phyloP scores from a whole-genome alignment of 768 basidiomycete genomes.

The Hygrocybe punicea region DNA sequence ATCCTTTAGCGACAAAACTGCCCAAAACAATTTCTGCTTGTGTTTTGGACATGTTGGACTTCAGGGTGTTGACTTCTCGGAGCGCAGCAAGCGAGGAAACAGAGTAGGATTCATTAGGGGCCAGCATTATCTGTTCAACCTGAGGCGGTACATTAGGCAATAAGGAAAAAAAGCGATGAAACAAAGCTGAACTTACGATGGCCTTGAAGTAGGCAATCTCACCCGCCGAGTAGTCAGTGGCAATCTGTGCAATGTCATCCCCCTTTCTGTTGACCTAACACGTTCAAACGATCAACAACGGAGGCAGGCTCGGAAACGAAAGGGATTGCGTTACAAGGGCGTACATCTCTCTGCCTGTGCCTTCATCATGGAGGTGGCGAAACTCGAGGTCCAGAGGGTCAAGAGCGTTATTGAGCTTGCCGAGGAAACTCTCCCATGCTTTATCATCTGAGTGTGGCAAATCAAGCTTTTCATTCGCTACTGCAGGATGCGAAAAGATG shows the following conservation, averaged over 20 bases:
- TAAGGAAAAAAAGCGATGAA: background rate
- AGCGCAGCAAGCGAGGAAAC: slow-evolving; percentile 75
- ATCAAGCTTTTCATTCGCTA: slow-evolving; percentile 49
- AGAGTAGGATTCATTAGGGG: slow-evolving; percentile 69
- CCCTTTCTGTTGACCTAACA: slow-evolving; percentile 73
- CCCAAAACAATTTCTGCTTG: slow-evolving; percentile 69
- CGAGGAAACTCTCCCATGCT: slow-evolving; percentile 61
- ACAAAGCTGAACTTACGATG: slow-evolving; percentile 49
- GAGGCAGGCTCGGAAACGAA: background rate
- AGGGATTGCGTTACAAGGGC: slow-evolving; percentile 52
- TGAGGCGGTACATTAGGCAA: slow-evolving; percentile 25
- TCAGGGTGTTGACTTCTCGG: slow-evolving; percentile 61
- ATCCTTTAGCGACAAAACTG: slow-evolving; percentile 82
- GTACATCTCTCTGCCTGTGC: slow-evolving; percentile 59
- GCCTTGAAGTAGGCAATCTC: slow-evolving; percentile 87
- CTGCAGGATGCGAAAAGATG: slow-evolving; percentile 33
- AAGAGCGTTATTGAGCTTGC: slow-evolving; percentile 56
- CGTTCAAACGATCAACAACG: background rate
- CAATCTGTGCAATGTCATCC: slow-evolving; percentile 79
- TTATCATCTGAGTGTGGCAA: slow-evolving; percentile 41
- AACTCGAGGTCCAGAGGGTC: slow-evolving; percentile 74
- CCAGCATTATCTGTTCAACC: slow-evolving; percentile 87
- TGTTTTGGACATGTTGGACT: slow-evolving; percentile 66
- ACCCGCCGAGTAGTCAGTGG: slow-evolving; percentile 72
- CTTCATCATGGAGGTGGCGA: slow-evolving; percentile 59